These are phyloP conservation scores for Lactarius hatsudake DNA, from an alignment of 768 basidiomycete genomes.

Conservation along the genomic window DNA sequence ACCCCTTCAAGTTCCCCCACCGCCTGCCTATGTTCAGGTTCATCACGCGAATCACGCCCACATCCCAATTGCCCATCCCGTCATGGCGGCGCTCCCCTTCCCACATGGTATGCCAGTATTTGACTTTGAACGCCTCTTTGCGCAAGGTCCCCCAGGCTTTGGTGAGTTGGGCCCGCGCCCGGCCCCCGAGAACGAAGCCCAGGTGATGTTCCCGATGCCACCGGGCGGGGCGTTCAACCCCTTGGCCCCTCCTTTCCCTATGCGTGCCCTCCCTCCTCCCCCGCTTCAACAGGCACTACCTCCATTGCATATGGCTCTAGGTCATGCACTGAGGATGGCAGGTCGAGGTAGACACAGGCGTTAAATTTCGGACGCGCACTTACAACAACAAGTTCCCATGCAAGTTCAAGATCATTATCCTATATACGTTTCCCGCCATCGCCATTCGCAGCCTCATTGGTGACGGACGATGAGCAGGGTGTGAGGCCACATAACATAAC, in stretches of 20 bases:
- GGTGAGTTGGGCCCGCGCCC: neutral
- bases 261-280: conserved; percentile 1
- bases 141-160: neutral
- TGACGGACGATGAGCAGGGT: neutral
- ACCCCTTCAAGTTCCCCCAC: neutral
- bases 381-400: neutral
- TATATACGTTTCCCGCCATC: neutral
- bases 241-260: neutral
- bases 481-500: neutral
- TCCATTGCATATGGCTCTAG: neutral
- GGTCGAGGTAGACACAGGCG: conserved; percentile 4
- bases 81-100: conserved; percentile 11
- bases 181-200: neutral
- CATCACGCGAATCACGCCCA: conserved; percentile 21
- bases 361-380: neutral
- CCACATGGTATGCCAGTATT: neutral
- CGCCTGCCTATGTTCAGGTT: conserved; percentile 16
- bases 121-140: conserved; percentile 13
- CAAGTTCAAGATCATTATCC: neutral
- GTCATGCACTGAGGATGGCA: conserved; percentile 4
- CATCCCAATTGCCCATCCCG: conserved; percentile 21
- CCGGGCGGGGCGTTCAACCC: neutral
- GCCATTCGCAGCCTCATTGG: neutral
- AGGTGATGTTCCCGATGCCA: conserved; percentile 4
- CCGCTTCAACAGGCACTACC: conserved; percentile 5